Evolutionary conservation across 2,329 filamentous ascomycete species (phyloP).

Genomic region (Epichloe uncinata): DNA sequence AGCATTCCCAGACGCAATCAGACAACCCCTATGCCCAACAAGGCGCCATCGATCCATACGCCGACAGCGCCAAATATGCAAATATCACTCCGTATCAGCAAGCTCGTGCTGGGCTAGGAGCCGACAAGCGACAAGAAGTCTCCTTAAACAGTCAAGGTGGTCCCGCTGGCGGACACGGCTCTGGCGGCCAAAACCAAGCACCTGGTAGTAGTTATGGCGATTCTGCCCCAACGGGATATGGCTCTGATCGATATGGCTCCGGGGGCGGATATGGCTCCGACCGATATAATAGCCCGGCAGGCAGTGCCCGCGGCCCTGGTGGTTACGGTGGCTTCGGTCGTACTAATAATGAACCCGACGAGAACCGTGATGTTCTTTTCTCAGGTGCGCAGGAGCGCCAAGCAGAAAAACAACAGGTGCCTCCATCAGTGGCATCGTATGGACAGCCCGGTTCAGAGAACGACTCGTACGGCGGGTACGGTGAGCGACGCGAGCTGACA

Average conservation of each 20-base stretch:
- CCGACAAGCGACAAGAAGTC: slow-evolving; percentile 18
- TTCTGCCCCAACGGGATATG: slow-evolving; percentile 31
- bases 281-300: slow-evolving; percentile 24
- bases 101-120: slow-evolving; percentile 23
- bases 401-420: slow-evolving; percentile 24
- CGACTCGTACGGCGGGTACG: slow-evolving; percentile 37
- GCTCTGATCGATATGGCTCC: slow-evolving; percentile 38
- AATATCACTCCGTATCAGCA: slow-evolving; percentile 33
- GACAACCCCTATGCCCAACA: slow-evolving; percentile 47
- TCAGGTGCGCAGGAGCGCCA: slow-evolving; percentile 38
- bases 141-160: slow-evolving; percentile 14
- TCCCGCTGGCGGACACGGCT: slow-evolving; percentile 7
- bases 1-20: slow-evolving; percentile 29
- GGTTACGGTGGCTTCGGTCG: slow-evolving; percentile 49
- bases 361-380: slow-evolving; percentile 51
- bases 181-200: slow-evolving; percentile 1
- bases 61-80: slow-evolving; percentile 32
- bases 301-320: slow-evolving; percentile 32
- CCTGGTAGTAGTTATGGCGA: slow-evolving; percentile 11
- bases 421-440: slow-evolving; percentile 10
- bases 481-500: slow-evolving; percentile 64
- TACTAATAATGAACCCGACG: slow-evolving; percentile 30
- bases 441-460: slow-evolving; percentile 14
- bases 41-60: slow-evolving; percentile 39
- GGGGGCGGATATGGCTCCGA: slow-evolving; percentile 38